Conservation (phyloP, 2,329 filamentous ascomycete species). For the Neonectria neomacrospora region DNA sequence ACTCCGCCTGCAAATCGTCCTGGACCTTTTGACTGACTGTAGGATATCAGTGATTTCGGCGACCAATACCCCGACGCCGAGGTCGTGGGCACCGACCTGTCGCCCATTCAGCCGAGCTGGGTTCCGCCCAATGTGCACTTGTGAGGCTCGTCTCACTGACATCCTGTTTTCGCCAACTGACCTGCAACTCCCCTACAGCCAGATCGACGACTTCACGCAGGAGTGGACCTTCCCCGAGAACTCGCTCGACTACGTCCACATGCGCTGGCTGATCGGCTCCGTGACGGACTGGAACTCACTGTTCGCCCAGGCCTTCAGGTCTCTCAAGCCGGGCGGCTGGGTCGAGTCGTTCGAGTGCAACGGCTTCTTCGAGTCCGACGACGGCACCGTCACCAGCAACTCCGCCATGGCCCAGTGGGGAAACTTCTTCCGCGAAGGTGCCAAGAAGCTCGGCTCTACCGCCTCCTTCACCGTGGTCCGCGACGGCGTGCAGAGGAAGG, state of each 20-base stretch:
- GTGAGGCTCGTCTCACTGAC: background rate
- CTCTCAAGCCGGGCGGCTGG: conserved; percentile 60
- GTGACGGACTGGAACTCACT: conserved; percentile 66
- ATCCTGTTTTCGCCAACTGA: background rate
- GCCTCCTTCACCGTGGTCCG: conserved; percentile 47
- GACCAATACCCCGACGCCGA: conserved; percentile 54
- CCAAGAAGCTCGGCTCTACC: conserved; percentile 44
- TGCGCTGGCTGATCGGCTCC: conserved; percentile 65
- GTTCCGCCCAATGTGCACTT: conserved; percentile 31
- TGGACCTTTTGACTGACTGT: background rate
- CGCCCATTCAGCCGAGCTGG: conserved; percentile 66
- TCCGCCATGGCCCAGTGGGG: conserved; percentile 49
- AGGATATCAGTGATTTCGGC: conserved; percentile 57
- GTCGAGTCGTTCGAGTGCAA: conserved; percentile 53
- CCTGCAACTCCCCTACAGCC: conserved; percentile 12
- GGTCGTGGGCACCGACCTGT: conserved; percentile 63
- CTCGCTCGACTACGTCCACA: conserved; percentile 71
- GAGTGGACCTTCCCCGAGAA: conserved; percentile 60
- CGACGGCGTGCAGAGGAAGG: conserved; percentile 45
- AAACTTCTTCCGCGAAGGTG: conserved; percentile 48
- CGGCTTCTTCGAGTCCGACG: conserved; percentile 38
- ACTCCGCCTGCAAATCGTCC: background rate
- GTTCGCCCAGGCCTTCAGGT: conserved; percentile 58
- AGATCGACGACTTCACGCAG: conserved; percentile 69
- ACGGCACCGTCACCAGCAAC: conserved; percentile 34